Conservation (phyloP, 2,329 filamentous ascomycete species). For the Aspergillus tamarii region DNA sequence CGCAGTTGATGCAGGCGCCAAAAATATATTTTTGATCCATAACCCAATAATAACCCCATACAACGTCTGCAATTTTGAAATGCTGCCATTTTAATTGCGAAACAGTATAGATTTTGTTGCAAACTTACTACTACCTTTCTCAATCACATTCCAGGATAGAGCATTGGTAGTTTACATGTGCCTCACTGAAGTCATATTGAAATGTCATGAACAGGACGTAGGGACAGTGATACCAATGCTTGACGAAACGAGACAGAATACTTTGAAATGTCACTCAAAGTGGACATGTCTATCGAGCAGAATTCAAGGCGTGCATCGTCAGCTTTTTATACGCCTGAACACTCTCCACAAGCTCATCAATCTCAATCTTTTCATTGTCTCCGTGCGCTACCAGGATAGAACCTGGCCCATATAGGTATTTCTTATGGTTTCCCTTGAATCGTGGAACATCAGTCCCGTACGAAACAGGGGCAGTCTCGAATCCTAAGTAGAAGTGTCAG, state of each 20-base stretch:
- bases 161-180: background rate
- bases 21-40: no score
- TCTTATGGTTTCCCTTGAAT: slow-evolving; percentile 36
- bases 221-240: background rate
- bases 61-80: no score
- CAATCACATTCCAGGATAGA: background rate
- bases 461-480: slow-evolving; percentile 40
- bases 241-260: background rate
- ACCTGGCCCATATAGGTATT: slow-evolving; percentile 46
- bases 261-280: background rate
- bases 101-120: no score
- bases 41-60: no score
- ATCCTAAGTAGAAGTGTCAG: slow-evolving; percentile 25
- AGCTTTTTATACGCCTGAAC: slow-evolving; percentile 42
- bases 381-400: slow-evolving; percentile 46
- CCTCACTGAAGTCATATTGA: background rate
- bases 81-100: no score
- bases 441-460: slow-evolving; percentile 47
- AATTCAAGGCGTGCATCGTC: background rate
- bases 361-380: slow-evolving; percentile 40
- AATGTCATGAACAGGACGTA: background rate
- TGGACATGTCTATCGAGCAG: background rate
- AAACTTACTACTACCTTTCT: no score
- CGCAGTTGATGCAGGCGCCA: no score
- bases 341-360: slow-evolving; percentile 43